Evolutionary conservation across 169 alveolate genomes (phyloP).

Genomic region (Eimeria sp.): DNA sequence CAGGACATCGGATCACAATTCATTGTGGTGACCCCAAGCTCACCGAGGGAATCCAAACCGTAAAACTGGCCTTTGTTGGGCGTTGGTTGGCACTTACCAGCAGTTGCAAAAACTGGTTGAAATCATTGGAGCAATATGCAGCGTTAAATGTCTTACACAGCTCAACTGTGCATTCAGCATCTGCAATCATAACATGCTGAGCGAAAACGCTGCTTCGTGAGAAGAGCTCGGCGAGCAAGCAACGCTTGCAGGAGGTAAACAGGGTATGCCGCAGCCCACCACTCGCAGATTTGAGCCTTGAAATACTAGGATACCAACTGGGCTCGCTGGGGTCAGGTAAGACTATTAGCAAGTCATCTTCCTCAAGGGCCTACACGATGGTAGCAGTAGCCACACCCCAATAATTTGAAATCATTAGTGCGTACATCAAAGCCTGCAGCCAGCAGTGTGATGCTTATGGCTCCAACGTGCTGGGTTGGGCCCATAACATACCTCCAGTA

Average conservation of each 20-base stretch:
- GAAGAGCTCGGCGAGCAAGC: background rate
- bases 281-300: background rate
- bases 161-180: constrained; percentile 32
- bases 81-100: constrained; percentile 17
- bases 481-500: constrained; percentile 22
- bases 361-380: constrained; percentile 19
- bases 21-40: no score
- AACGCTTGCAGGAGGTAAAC: background rate
- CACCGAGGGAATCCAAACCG: no score
- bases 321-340: constrained; percentile 66
- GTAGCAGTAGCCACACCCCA: background rate
- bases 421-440: background rate
- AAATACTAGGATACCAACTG: constrained; percentile 41
- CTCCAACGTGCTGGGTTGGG: background rate
- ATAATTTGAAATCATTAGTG: background rate
- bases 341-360: constrained; percentile 67
- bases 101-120: constrained; percentile 68
- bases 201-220: background rate
- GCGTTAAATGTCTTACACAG: constrained; percentile 67
- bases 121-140: constrained; percentile 73
- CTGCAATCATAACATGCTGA: constrained; percentile 27
- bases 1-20: no score
- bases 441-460: background rate
- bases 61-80: background rate
- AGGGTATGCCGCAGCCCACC: background rate